These are phyloP conservation scores for Leishmania mexicana DNA, from an alignment of 208 protist genomes.

Conservation along the genomic window DNA sequence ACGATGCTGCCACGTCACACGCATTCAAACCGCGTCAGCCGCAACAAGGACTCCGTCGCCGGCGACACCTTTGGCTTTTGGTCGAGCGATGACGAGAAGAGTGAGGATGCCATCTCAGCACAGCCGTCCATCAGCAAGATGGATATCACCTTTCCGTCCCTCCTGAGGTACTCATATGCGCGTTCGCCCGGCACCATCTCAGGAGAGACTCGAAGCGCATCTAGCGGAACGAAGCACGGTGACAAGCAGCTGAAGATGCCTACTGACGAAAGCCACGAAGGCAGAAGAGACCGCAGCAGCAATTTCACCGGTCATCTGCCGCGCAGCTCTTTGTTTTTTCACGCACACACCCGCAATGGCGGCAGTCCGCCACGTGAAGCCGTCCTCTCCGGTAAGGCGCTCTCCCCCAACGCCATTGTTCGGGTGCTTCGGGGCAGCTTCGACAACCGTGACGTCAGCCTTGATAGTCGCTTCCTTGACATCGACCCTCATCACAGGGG, in stretches of 20 bases:
- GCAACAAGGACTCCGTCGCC: not conserved
- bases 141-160: slow-evolving; percentile 12
- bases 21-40: no score
- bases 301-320: not conserved
- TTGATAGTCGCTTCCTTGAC: slow-evolving; percentile 33
- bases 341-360: no score
- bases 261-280: not conserved
- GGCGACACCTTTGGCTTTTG: slow-evolving; percentile 1
- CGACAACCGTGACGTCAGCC: slow-evolving; percentile 27
- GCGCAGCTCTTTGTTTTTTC: not conserved
- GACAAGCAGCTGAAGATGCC: not conserved
- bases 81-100: slow-evolving; percentile 9
- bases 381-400: not conserved
- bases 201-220: not conserved
- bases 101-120: not conserved
- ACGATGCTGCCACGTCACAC: not conserved
- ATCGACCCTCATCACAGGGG: no score
- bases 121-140: not conserved
- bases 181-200: not conserved
- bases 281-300: no score
- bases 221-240: not conserved
- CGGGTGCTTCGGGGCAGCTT: slow-evolving; percentile 39
- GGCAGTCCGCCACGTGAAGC: not conserved
- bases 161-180: slow-evolving; percentile 19
- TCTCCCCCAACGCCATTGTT: slow-evolving; percentile 10